Conservation (phyloP, 371 early-diverging fungal species). For the Lichtheimia hyalospora region DNA sequence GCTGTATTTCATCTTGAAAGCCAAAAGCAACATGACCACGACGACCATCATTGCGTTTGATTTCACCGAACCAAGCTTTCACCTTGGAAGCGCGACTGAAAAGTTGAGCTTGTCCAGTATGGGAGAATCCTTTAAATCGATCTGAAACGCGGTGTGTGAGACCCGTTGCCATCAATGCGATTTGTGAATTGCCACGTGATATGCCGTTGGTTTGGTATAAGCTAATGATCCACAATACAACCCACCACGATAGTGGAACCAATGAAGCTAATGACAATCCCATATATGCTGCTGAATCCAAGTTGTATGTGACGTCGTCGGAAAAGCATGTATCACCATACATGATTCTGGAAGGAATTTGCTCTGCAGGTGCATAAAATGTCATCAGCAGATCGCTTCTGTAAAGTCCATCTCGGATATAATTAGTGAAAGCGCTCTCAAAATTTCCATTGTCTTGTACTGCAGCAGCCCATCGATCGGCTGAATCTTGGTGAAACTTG, state of each 20-base stretch:
- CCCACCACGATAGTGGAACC: constrained; percentile 15
- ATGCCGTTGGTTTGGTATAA: constrained; percentile 14
- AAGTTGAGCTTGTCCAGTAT: constrained; percentile 8
- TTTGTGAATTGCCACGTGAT: constrained; percentile 17
- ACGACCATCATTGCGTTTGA: not conserved
- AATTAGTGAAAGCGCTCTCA: constrained; percentile 1
- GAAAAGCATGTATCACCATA: not conserved
- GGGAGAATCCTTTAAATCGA: constrained; percentile 11
- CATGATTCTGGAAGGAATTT: too few species aligned
- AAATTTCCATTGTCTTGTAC: not conserved
- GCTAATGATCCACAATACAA: constrained; percentile 10
- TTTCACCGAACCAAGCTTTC: constrained; percentile 16
- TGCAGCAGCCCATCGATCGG: not conserved
- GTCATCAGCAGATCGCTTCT: not conserved
- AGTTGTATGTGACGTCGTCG: not conserved
- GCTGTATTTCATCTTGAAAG: constrained; percentile 11
- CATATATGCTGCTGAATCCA: constrained; percentile 2
- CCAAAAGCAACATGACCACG: constrained; percentile 18
- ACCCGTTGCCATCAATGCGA: constrained; percentile 15
- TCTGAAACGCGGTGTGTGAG: constrained; percentile 1
- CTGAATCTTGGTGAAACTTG: not conserved
- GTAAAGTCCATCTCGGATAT: not conserved
- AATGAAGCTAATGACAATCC: not conserved
- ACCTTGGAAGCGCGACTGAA: constrained; percentile 8
- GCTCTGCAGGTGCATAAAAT: not conserved